Evolutionary conservation across 2,329 filamentous ascomycete species (phyloP).

Genomic region (Exophiala spinifera): DNA sequence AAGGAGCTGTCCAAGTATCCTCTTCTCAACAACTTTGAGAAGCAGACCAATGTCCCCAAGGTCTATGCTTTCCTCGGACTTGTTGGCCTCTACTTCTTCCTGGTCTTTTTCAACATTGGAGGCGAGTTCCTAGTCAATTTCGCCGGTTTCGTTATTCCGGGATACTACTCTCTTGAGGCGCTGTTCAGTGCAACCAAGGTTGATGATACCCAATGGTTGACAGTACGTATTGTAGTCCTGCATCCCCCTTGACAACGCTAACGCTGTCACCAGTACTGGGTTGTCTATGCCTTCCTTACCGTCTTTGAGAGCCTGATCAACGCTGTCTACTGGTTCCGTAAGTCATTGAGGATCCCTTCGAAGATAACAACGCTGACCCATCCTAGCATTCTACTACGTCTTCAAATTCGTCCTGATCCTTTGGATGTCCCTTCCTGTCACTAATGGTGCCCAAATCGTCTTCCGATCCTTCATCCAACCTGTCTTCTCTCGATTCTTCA

Average conservation of each 20-base stretch:
- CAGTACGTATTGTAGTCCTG: conserved; percentile 37
- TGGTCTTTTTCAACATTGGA: conserved; percentile 69
- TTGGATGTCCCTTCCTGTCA: conserved; percentile 95
- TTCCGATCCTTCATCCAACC: conserved; percentile 96
- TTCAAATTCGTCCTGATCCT: conserved; percentile 98
- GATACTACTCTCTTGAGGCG: conserved; percentile 64
- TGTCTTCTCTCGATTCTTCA: conserved; percentile 90
- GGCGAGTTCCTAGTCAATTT: conserved; percentile 67
- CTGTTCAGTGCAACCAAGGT: conserved; percentile 59
- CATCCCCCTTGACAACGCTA: conserved; percentile 7
- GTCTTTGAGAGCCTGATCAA: conserved; percentile 65
- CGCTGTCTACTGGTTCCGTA: conserved; percentile 68
- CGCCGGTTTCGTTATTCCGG: conserved; percentile 62
- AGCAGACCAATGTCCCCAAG: conserved; percentile 66
- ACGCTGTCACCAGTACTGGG: conserved; percentile 57
- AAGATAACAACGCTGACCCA: conserved; percentile 27
- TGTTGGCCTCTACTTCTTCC: conserved; percentile 65
- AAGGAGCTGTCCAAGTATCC: conserved; percentile 64
- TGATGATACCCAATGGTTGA: conserved; percentile 69
- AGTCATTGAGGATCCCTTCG: conserved; percentile 17
- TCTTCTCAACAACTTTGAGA: conserved; percentile 65
- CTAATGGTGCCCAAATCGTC: conserved; percentile 93
- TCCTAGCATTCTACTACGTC: conserved; percentile 86
- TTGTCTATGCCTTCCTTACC: conserved; percentile 63
- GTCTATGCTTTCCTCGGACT: conserved; percentile 65